phyloP scores from a whole-genome alignment of 345 rosid genomes.

The Iberis pinnata region DNA sequence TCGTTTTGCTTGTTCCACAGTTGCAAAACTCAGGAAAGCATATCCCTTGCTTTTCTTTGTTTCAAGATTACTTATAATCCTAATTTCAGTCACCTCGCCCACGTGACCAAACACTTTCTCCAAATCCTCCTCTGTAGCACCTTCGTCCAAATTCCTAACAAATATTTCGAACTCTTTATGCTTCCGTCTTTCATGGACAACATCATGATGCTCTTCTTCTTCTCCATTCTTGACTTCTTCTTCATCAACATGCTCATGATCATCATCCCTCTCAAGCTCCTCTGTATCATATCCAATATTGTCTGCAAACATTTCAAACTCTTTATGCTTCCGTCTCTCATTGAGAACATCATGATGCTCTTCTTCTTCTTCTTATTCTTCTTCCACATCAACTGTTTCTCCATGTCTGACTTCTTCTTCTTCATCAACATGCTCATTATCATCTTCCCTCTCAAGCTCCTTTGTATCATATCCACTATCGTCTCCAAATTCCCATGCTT shows the following conservation, averaged over 20 bases:
- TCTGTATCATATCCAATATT: conserved; percentile 58
- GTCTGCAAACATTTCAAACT: conserved; percentile 67
- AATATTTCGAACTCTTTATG: conserved; percentile 95
- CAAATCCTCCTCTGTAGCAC: conserved; percentile 72
- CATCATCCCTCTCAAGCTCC: conserved; percentile 52
- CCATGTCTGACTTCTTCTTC: conserved; percentile 42
- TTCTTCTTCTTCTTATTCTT: no score
- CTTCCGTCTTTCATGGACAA: conserved; percentile 80
- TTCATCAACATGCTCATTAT: conserved; percentile 33
- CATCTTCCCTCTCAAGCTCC: conserved; percentile 52
- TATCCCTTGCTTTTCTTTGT: conserved; percentile 94
- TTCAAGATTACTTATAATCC: conserved; percentile 85
- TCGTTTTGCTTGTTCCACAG: conserved; percentile 82
- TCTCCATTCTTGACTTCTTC: conserved; percentile 45
- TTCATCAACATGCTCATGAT: conserved; percentile 41
- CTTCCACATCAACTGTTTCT: conserved; percentile 18
- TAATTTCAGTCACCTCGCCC: conserved; percentile 79
- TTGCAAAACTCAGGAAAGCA: conserved; percentile 93
- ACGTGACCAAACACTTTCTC: conserved; percentile 67
- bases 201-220: conserved; percentile 55
- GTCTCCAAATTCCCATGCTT: conserved; percentile 56
- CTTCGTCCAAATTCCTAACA: conserved; percentile 91
- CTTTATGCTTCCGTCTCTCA: conserved; percentile 94
- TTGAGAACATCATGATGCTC: conserved; percentile 57
- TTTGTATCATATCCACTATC: conserved; percentile 57